Conservation (phyloP, 129 eudicot genomes). For the Pittosporum tobira region DNA sequence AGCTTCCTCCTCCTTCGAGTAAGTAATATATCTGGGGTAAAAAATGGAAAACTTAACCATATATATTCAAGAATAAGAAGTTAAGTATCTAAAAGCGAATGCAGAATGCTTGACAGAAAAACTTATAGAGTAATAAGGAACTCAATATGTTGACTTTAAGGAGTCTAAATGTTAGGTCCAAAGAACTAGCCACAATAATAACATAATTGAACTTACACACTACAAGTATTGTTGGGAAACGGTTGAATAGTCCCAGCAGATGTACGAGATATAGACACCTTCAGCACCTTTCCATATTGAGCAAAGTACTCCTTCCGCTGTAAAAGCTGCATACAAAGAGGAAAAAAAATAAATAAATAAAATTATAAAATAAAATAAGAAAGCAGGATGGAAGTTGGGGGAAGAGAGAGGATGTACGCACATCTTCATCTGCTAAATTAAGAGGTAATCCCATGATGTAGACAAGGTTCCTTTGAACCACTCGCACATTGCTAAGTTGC, state of each 20-base stretch:
- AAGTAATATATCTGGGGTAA: conserved; percentile 76
- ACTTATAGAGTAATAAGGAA: too few species aligned
- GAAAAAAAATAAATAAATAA: not conserved
- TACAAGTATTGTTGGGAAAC: conserved; percentile 88
- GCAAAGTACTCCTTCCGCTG: conserved; percentile 88
- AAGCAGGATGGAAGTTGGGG: not conserved
- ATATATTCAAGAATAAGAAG: not conserved
- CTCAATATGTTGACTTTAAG: not conserved
- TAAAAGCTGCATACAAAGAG: conserved; percentile 50
- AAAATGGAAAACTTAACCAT: not conserved
- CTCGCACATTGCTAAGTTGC: conserved; percentile 92
- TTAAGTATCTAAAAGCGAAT: not conserved
- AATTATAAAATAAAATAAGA: not conserved
- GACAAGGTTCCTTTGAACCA: conserved; percentile 91
- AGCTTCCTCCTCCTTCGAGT: conserved; percentile 93
- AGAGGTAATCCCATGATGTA: conserved; percentile 93
- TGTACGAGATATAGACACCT: conserved; percentile 97
- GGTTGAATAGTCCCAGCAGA: conserved; percentile 87
- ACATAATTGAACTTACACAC: conserved; percentile 62
- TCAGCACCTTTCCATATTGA: conserved; percentile 91
- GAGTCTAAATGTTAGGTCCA: not conserved
- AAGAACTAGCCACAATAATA: not conserved
- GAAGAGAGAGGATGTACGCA: conserved; percentile 11
- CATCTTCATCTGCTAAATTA: conserved; percentile 86
- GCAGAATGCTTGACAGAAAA: not conserved